Base-by-base conservation (phyloP, 345 rosid genomes). In the Trapa incisa region DNA sequence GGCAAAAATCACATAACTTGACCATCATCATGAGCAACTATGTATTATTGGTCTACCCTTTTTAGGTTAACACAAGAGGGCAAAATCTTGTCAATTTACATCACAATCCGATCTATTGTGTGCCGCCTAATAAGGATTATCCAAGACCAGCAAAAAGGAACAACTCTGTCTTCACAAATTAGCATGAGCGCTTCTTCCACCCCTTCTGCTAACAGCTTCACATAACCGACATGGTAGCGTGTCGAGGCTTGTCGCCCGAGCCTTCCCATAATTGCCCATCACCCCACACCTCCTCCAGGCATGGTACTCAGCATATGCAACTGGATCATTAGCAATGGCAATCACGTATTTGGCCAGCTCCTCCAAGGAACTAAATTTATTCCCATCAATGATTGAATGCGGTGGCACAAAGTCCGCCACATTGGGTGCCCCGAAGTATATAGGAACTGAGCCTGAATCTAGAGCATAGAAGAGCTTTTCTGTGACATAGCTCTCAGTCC, bases 201-300 rank as follows among this genome's bases (percentile, higher is more conserved):
- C 90, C 77, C 78, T 83, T 71, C 73, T 75, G 67, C 95, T 85
- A 61, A 92, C 81, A 35, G 82, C 90, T 74, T 86, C 92, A 2
- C 98, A 88, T 79, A 93, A 76, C 65, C 98, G 71, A 76, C 98
- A 93, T 0, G 98, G 98, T 80, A 93, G 70, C 0, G 96, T 83
- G 82, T 93, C 98, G 0, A 93, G 89, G 79, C 97, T 93, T 15
- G 75, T 65, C 0, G 91, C 78, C 0, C 96, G 89, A 0, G 87
- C 72, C 72, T 72, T 85, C 13, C 83, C 73, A 4, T 90, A 90
- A 84, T 82, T 82, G 15, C 94, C 92, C 70, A 87, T 6, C 0
- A 86, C 70, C 6, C 97, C 98, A 47, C 98, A 93, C 76, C 98
- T 81, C 76, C 97, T 86, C 98, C 97, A 93, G 1, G 96, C 94